These are phyloP conservation scores for Trichoderma asperelloides DNA, from an alignment of 495 filamentous ascomycete species.

Conservation along the genomic window DNA sequence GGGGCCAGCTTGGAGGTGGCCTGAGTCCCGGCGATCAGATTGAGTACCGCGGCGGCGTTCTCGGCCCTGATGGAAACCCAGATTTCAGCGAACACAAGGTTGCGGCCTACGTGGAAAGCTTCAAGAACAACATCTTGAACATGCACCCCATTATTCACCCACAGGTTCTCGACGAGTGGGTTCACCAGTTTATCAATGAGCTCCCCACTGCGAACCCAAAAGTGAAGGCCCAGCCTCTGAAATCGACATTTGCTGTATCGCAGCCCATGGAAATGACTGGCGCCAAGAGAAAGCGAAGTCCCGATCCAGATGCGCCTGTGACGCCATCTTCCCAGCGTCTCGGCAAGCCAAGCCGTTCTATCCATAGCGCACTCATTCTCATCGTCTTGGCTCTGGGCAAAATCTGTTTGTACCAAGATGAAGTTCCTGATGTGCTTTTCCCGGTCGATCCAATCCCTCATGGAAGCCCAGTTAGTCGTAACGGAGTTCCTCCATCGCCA, in stretches of 20 bases:
- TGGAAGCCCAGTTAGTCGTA: constrained; percentile 37
- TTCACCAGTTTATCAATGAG: constrained; percentile 38
- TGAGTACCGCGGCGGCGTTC: constrained; percentile 32
- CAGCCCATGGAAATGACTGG: constrained; percentile 25
- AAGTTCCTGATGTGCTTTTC: constrained; percentile 51
- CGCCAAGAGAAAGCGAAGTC: constrained; percentile 54
- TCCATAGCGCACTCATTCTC: constrained; percentile 68
- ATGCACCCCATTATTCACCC: constrained; percentile 78
- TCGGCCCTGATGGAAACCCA: constrained; percentile 52
- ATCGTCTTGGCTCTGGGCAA: constrained; percentile 79
- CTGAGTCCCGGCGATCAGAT: constrained; percentile 28
- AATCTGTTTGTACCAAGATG: constrained; percentile 58
- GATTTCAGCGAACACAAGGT: constrained; percentile 57
- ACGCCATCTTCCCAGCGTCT: constrained; percentile 24
- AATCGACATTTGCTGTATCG: constrained; percentile 14
- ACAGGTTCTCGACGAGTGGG: constrained; percentile 38
- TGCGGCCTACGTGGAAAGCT: constrained; percentile 56
- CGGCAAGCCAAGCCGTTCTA: constrained; percentile 45
- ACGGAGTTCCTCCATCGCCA: constrained; percentile 41
- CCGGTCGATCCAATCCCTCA: constrained; percentile 30
- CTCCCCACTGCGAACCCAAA: constrained; percentile 19
- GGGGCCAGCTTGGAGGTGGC: constrained; percentile 39
- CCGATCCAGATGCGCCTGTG: constrained; percentile 23
- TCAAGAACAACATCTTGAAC: constrained; percentile 70
- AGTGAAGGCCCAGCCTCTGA: constrained; percentile 14